Conservation (phyloP, 192 early-diverging fungal species). For the Linderina pennispora region DNA sequence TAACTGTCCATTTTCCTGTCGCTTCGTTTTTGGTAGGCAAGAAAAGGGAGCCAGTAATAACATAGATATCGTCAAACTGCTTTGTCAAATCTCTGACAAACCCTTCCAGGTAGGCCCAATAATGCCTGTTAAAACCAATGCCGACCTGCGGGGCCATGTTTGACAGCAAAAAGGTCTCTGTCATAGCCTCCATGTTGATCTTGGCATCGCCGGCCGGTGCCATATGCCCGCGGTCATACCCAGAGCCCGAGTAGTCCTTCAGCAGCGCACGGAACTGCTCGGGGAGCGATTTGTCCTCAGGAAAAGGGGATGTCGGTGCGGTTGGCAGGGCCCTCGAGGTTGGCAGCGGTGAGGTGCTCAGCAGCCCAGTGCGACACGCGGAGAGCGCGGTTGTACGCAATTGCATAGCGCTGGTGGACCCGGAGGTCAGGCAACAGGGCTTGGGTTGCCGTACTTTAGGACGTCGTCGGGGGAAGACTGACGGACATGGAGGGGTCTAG, state of each 20-base stretch:
- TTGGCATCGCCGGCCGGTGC: conserved; percentile 85
- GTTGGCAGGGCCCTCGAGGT: conserved; percentile 48
- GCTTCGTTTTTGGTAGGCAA: conserved; percentile 73
- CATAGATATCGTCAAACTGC: conserved; percentile 75
- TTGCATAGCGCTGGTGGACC: conserved; percentile 60
- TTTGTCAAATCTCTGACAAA: conserved; percentile 69
- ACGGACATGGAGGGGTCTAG: no score
- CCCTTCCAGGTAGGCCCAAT: conserved; percentile 85
- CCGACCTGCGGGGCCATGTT: conserved; percentile 82
- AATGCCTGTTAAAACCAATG: conserved; percentile 84
- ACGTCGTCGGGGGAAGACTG: no score
- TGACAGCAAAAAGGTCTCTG: conserved; percentile 80
- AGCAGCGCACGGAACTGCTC: conserved; percentile 66
- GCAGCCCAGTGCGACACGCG: conserved; percentile 74
- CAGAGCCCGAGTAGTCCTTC: conserved; percentile 71
- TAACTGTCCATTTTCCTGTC: conserved; percentile 70
- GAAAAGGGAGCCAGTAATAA: conserved; percentile 83
- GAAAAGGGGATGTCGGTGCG: conserved; percentile 65
- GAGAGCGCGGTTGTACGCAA: conserved; percentile 68
- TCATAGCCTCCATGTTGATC: conserved; percentile 61
- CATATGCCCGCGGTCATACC: conserved; percentile 92
- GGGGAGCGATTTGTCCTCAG: conserved; percentile 71
- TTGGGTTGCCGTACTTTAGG: conserved; percentile 42
- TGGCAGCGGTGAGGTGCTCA: conserved; percentile 59
- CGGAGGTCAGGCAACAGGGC: conserved; percentile 71